Evolutionary conservation across 2,329 filamentous ascomycete species (phyloP), one percentile per base, ranked within the genome.

Genomic region (Aplosporella prunicola): DNA sequence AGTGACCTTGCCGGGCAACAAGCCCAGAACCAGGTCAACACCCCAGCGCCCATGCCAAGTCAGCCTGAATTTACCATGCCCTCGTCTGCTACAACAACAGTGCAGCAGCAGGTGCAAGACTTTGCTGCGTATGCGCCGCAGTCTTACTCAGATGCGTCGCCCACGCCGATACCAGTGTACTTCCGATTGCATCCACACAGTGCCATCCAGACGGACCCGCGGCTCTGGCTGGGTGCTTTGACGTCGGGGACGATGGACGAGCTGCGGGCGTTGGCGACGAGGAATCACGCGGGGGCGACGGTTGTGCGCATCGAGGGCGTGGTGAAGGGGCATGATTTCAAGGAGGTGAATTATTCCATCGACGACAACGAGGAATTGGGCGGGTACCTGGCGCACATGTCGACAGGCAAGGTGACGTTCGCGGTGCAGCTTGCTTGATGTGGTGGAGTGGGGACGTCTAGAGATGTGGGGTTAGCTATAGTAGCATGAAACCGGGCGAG

Each of bases 341-440:
- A 68, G 33, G 80, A 84, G 51, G 64, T 82, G 29, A 65, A 65
- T 11, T 71, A 83, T 49, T 62, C 69, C 39, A 79, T 89, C 47
- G 78, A 79, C 38, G 70, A 78, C 26, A 80, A 88, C 48, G 73
- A 76, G 44, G 82, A 89, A 60, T 56, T 91, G 44, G 71, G 71
- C 42, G 79, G 78, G 0, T 89, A 88, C 58, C 57, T 91, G 46
- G 67, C 71, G 31, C 79, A 83, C 52, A 66, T 80, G 17, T 63
- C 73, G 45, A 67, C 62, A 24, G 58, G 64, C 51, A 76, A 75
- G 51, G 67, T 68, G 10, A 69, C 63, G 5, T 75, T 78, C 55
- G 51, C 66, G 10, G 64, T 72, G 36, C 52, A 55, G 23, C 30
- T 37, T 30, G 33, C 39, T 16, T 37, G 33, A 36, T 30, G 27